phyloP scores from a whole-genome alignment of 495 filamentous ascomycete genomes.

The Penicillium samsonianum region DNA sequence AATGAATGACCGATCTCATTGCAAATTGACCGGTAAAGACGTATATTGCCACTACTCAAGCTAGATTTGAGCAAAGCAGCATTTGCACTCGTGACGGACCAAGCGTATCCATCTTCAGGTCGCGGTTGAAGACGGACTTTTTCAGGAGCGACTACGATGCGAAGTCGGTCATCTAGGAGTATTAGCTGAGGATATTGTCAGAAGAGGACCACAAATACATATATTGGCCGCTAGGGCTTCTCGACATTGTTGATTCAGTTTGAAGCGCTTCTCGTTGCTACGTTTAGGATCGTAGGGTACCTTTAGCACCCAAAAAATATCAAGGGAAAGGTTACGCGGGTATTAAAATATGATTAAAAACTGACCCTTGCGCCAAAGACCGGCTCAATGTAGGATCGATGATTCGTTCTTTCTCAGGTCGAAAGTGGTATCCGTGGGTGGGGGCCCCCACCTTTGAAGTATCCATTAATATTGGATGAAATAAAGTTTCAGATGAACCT shows the following conservation, averaged over 20 bases:
- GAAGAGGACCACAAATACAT: no score
- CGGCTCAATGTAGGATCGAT: neutral
- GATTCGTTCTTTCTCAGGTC: neutral
- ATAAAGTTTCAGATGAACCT: neutral
- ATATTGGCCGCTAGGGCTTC: no score
- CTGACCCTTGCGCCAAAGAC: neutral
- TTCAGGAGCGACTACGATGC: no score
- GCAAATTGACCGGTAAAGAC: constrained; percentile 2
- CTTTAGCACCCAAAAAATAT: neutral
- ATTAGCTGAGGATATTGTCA: no score
- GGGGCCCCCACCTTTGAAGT: neutral
- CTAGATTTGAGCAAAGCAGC: neutral
- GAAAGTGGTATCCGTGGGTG: no score
- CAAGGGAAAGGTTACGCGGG: neutral
- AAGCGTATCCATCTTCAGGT: no score
- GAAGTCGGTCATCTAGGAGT: no score
- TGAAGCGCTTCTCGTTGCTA: no score
- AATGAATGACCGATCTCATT: neutral
- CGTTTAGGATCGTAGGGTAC: no score
- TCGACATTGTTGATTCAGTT: no score
- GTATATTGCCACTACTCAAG: constrained; percentile 2
- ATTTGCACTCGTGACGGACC: constrained; percentile 3
- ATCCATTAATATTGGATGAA: neutral
- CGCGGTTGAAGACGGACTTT: no score
- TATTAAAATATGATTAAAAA: neutral